phyloP scores from a whole-genome alignment of 2,329 filamentous ascomycete genomes.

The Penicillium sp. region DNA sequence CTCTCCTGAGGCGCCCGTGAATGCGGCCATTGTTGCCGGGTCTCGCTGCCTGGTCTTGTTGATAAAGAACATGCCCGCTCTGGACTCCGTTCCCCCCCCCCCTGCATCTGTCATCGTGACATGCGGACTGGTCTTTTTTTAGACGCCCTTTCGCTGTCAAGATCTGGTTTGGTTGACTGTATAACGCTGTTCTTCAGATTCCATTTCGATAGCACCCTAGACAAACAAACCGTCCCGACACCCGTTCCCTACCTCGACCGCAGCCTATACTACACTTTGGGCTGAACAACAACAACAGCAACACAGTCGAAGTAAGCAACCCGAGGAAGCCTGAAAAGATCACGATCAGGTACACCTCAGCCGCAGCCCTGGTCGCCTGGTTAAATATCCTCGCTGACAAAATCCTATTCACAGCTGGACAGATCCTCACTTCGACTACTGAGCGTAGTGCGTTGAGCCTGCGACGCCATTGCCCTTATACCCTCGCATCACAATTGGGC shows the following conservation, averaged over 20 bases:
- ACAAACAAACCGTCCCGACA: background rate
- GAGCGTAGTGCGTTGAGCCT: constrained; percentile 1
- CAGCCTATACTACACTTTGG: background rate
- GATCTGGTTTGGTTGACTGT: constrained; percentile 8
- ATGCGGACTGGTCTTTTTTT: constrained; percentile 23
- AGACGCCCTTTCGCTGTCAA: background rate
- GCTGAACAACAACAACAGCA: background rate
- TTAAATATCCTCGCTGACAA: constrained; percentile 8
- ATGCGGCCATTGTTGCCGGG: constrained; percentile 14
- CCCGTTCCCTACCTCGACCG: background rate
- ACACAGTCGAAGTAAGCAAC: background rate
- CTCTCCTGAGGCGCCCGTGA: background rate
- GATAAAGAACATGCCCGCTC: constrained; percentile 17
- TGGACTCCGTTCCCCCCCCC: constrained; percentile 6
- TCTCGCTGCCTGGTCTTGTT: constrained; percentile 15
- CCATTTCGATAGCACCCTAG: constrained; percentile 11
- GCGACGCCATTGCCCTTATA: background rate
- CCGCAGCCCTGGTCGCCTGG: constrained; percentile 8
- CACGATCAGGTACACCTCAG: constrained; percentile 12
- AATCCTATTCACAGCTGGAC: background rate
- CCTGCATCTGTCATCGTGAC: constrained; percentile 21
- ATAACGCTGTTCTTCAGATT: constrained; percentile 13
- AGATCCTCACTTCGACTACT: background rate
- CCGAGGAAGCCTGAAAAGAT: background rate
- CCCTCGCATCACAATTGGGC: background rate